Conservation (phyloP, 177 flowering plant species). For the Telopea speciosissima region DNA sequence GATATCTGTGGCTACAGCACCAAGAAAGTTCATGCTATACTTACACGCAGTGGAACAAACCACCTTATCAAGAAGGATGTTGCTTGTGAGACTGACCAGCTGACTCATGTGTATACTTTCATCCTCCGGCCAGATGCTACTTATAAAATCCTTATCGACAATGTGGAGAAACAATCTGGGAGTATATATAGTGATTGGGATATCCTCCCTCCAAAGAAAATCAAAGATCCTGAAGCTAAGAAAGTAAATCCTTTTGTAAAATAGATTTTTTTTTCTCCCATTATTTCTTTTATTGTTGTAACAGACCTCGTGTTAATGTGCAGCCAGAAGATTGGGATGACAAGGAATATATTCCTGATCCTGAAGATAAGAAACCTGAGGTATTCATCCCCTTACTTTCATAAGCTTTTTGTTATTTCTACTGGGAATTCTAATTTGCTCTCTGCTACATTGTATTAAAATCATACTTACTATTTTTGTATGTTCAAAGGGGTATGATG, state of each 20-base stretch:
- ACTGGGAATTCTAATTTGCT: background rate
- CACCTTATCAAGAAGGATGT: conserved; percentile 94
- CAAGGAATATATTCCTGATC: conserved; percentile 75
- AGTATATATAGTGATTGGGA: conserved; percentile 86
- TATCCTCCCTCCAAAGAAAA: conserved; percentile 80
- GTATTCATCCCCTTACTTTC: conserved; percentile 23
- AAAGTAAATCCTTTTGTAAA: conserved; percentile 36
- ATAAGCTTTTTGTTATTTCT: background rate
- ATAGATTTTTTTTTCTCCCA: background rate
- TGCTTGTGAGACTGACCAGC: conserved; percentile 96
- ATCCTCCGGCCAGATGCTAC: conserved; percentile 91
- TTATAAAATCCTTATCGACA: conserved; percentile 87
- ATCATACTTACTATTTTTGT: background rate
- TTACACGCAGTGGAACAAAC: conserved; percentile 51
- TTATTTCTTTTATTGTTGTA: background rate
- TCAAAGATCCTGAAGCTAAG: conserved; percentile 97
- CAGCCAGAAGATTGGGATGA: conserved; percentile 99
- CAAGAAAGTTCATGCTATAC: conserved; percentile 94
- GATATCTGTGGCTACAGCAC: conserved; percentile 95
- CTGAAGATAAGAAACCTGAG: conserved; percentile 88
- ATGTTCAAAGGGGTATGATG: conserved; percentile 64
- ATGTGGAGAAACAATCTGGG: conserved; percentile 83
- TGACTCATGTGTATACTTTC: conserved; percentile 89
- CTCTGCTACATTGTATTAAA: background rate
- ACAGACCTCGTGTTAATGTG: background rate